Evolutionary conservation across 805 yeast genomes (phyloP).

Genomic region (Candida coleopterorum): DNA sequence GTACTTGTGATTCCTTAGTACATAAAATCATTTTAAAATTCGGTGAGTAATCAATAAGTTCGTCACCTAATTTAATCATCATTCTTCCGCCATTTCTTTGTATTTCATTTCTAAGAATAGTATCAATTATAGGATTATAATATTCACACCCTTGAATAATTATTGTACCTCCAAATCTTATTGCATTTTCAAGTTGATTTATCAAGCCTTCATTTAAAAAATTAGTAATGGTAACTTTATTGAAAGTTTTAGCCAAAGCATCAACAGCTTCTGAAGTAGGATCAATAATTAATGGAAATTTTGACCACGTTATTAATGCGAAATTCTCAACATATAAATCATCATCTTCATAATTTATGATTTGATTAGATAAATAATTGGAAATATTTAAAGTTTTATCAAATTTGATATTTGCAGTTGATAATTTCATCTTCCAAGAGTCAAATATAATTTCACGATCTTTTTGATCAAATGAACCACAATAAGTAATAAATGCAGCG

Average conservation of each 20-base stretch:
- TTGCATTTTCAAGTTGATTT: conserved; percentile 70
- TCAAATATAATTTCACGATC: conserved; percentile 33
- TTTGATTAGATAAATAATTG: conserved; percentile 35
- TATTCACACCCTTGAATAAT: conserved; percentile 76
- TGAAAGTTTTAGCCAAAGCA: conserved; percentile 26
- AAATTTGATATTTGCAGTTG: conserved; percentile 26
- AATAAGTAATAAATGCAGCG: conserved; percentile 57
- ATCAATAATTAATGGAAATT: conserved; percentile 63
- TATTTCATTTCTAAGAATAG: conserved; percentile 58
- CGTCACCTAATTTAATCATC: conserved; percentile 55
- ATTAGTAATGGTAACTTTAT: conserved; percentile 51
- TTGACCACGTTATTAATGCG: conserved; percentile 40
- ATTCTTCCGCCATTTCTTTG: conserved; percentile 65
- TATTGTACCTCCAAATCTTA: conserved; percentile 76
- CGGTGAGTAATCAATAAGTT: conserved; percentile 61
- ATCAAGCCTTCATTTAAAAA: conserved; percentile 64
- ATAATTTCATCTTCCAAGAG: conserved; percentile 34
- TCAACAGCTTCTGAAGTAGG: conserved; percentile 51
- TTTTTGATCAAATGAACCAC: conserved; percentile 54
- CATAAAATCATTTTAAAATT: conserved; percentile 58
- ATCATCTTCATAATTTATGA: conserved; percentile 44
- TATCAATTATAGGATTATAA: conserved; percentile 68
- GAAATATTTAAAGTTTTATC: conserved; percentile 31
- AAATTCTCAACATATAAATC: conserved; percentile 62
- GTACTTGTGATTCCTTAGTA: conserved; percentile 51